Conservation (phyloP, 2,329 filamentous ascomycete genomes). For the Hortaea sp. region DNA sequence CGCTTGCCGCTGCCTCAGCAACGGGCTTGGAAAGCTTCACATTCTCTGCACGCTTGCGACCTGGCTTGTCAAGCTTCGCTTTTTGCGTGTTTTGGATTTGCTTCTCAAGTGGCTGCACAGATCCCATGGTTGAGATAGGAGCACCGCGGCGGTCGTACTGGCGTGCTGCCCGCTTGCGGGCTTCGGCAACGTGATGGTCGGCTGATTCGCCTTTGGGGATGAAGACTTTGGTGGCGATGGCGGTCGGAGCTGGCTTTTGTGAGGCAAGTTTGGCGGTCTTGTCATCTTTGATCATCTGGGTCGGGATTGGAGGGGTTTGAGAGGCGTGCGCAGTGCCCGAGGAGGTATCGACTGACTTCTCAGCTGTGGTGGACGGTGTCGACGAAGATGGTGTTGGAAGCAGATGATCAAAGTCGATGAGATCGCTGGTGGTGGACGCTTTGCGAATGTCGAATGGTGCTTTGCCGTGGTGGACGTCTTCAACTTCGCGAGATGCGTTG, state of each 20-base stretch:
- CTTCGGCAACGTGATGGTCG: constrained; percentile 18
- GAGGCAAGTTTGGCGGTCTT: not conserved
- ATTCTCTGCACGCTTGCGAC: constrained; percentile 1
- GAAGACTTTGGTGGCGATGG: constrained; percentile 14
- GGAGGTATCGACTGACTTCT: not conserved
- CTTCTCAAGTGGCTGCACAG: constrained; percentile 1
- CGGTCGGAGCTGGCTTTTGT: not conserved
- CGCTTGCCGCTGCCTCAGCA: not conserved
- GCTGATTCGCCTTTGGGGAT: constrained; percentile 21
- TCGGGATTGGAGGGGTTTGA: not conserved
- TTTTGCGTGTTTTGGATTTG: constrained; percentile 5
- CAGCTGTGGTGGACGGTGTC: constrained; percentile 1
- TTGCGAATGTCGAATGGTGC: constrained; percentile 4
- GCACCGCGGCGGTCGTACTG: not conserved
- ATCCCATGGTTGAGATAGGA: constrained; percentile 2
- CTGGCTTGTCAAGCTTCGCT: not conserved
- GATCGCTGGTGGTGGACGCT: constrained; percentile 12
- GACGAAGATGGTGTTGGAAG: constrained; percentile 1
- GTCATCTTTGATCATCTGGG: not conserved
- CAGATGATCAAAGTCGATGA: constrained; percentile 18
- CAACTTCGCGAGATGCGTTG: not conserved
- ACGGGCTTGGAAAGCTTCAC: constrained; percentile 9
- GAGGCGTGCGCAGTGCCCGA: not conserved
- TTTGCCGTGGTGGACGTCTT: not conserved
- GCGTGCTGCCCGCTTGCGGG: constrained; percentile 1